A percentile compares a stretch with the other conserved stretches of the same genome.
These are phyloP conservation scores for Fusarium nelsonii DNA, from an alignment of 2,329 filamentous ascomycete genomes.

Conservation along the genomic window DNA sequence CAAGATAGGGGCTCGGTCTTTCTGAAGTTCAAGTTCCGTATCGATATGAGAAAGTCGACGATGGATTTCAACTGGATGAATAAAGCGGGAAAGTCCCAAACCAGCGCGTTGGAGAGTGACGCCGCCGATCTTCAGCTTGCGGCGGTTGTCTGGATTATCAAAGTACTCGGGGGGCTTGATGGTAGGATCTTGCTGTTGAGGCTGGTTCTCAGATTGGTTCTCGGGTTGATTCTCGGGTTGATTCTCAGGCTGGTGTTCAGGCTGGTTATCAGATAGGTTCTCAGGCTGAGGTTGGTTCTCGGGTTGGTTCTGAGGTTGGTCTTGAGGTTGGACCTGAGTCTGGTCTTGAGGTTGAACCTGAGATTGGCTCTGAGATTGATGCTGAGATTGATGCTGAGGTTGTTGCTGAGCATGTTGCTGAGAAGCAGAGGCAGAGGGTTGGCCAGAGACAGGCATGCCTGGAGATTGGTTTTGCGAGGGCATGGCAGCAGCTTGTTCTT, in stretches of 20 bases:
- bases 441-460: background rate
- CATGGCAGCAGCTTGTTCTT: background rate
- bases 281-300: too few relatives aligned
- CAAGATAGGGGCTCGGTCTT: slow-evolving; percentile 45
- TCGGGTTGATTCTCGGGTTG: too few relatives aligned
- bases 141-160: background rate
- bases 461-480: background rate
- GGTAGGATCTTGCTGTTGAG: background rate
- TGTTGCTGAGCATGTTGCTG: background rate
- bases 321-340: too few relatives aligned
- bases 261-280: too few relatives aligned
- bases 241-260: too few relatives aligned
- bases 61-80: slow-evolving; percentile 22
- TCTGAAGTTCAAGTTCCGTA: slow-evolving; percentile 42
- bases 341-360: too few relatives aligned
- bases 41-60: slow-evolving; percentile 38
- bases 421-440: background rate
- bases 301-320: too few relatives aligned
- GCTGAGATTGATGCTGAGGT: too few relatives aligned
- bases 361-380: too few relatives aligned
- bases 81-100: background rate
- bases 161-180: background rate
- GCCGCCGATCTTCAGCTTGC: background rate
- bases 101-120: background rate
- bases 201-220: too few relatives aligned